Evolutionary conservation across 306 rosid genomes (phyloP), one percentile per base, ranked within the genome.

Genomic region (Benincasa hispida): DNA sequence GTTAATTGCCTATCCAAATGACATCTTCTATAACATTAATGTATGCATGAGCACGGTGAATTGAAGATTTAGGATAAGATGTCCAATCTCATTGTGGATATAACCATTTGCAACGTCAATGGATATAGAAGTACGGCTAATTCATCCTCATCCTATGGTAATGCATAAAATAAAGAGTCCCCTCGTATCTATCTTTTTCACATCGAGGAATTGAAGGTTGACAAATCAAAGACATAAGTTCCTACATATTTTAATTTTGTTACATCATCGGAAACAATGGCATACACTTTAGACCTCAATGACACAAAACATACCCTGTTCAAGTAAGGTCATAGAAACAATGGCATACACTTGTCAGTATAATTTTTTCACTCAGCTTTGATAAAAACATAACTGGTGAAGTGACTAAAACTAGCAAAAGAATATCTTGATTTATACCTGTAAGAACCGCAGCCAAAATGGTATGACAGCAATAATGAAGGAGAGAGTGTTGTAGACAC

Each of bases 391-490:
- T 34, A 6, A 13, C 18, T 5, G 18, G 1, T 54, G 75, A 78
- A 53, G 24, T 56, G 28, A n/a, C 7, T 59, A 63, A 74, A 25
- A 74, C 35, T 27, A 51, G 39, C 45, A 62, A 8, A 53, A 12
- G 12, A 8, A 10, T 55, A 55, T 51, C 3, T 67, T 5, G 32
- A 18, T 24, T 41, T 2, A 57, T 76, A 83, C 93, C 85, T 87
- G 95, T 82, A 90, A 89, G 78, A 88, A 79, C 21, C 96, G 89
- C 24, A 65, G 79, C 91, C 85, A 78, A 75, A 84, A 91, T 37
- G 93, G 93, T 45, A 88, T 70, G 3, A 50, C 84, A 4, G 87
- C 88, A 42, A 88, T 80, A 17, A 87, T 81, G 86, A 83, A 85
- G 25, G 42, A 81, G 84, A 91, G 86, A 48, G 82, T 70, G 8